A percentile compares a stretch with the other conserved stretches of the same genome.
phyloP scores from a whole-genome alignment of 2,329 filamentous ascomycete species.

The Phyllosticta citribraziliensis region DNA sequence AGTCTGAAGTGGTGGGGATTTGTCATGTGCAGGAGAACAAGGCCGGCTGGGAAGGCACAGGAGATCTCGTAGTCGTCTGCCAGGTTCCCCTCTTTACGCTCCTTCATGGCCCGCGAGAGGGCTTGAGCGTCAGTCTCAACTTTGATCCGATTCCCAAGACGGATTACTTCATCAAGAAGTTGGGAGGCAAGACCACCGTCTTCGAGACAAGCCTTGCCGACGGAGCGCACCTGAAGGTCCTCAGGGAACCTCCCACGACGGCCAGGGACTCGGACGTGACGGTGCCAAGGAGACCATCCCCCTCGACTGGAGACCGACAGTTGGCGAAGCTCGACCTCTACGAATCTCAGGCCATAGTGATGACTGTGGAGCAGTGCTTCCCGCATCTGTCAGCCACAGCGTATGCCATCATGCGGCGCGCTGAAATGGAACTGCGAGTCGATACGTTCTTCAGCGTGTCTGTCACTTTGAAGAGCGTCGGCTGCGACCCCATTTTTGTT shows the following conservation, averaged over 20 bases:
- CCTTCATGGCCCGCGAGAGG: background rate
- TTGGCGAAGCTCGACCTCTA: background rate
- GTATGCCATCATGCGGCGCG: no score
- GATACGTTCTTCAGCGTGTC: background rate
- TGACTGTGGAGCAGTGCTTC: background rate
- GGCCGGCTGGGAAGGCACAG: background rate
- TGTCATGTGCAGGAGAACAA: background rate
- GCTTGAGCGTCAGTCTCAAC: background rate
- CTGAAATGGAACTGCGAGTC: background rate
- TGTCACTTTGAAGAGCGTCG: background rate
- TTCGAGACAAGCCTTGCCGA: background rate
- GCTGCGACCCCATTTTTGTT: background rate
- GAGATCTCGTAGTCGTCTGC: slow-evolving; percentile 1
- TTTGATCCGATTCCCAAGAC: background rate
- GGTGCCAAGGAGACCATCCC: background rate
- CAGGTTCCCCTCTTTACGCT: background rate
- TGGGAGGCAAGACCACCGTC: background rate
- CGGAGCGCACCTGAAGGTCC: background rate
- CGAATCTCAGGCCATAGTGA: background rate
- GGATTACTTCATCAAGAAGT: background rate
- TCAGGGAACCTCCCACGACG: background rate
- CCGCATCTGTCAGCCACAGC: background rate
- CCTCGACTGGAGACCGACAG: background rate
- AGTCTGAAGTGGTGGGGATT: background rate
- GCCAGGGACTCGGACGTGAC: background rate